Conservation (phyloP, 768 basidiomycete genomes). For the Trametopsis cervina region DNA sequence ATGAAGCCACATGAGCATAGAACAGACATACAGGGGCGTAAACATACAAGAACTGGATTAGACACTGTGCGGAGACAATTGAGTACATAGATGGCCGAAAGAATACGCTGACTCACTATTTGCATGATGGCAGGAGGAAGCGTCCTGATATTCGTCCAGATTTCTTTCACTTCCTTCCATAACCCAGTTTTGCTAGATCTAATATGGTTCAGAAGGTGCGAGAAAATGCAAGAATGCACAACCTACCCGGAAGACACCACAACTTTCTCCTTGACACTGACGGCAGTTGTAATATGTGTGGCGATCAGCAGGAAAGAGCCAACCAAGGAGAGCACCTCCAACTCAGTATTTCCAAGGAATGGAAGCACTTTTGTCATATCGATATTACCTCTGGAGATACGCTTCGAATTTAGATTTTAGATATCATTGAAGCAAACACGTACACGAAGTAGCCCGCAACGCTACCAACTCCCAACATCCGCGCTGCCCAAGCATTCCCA, state of each 20-base stretch:
- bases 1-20: background rate
- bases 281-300: conserved; percentile 58
- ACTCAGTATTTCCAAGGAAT: conserved; percentile 70
- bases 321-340: conserved; percentile 75
- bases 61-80: conserved; percentile 37
- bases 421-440: conserved; percentile 25
- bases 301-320: conserved; percentile 60
- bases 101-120: conserved; percentile 56
- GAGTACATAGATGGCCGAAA: background rate
- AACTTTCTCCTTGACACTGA: conserved; percentile 66
- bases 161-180: conserved; percentile 44
- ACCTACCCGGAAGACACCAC: conserved; percentile 39
- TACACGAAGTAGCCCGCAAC: conserved; percentile 87
- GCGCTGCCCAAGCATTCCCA: conserved; percentile 92
- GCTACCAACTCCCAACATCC: conserved; percentile 86
- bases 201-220: conserved; percentile 1
- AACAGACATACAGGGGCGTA: background rate
- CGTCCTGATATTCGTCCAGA: conserved; percentile 64
- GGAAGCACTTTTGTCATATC: conserved; percentile 66
- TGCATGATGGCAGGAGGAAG: conserved; percentile 72
- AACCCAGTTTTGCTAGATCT: conserved; percentile 28
- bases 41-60: conserved; percentile 75
- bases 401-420: background rate
- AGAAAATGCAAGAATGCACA: background rate
- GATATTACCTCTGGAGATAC: conserved; percentile 66